phyloP scores from a whole-genome alignment of 805 yeast genomes.

The Clavispora vitiphila region DNA sequence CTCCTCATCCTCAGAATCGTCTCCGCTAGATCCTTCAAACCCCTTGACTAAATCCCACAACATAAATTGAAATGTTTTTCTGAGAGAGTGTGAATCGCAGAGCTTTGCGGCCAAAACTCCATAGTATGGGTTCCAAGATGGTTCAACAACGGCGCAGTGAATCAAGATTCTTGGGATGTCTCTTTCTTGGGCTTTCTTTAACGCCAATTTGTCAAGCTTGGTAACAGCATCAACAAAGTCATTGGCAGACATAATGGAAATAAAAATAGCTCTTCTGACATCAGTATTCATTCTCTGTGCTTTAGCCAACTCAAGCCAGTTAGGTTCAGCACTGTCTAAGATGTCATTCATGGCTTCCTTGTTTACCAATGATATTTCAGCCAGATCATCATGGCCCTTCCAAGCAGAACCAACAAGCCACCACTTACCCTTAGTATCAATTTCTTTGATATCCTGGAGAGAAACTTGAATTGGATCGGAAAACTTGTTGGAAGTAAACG shows the following conservation, averaged over 20 bases:
- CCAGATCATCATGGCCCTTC: constrained; percentile 55
- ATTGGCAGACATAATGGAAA: constrained; percentile 91
- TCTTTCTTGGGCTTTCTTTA: constrained; percentile 74
- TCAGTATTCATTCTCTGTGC: constrained; percentile 94
- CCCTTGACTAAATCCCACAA: constrained; percentile 83
- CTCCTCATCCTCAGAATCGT: constrained; percentile 37
- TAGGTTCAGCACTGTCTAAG: constrained; percentile 68
- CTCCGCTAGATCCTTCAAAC: constrained; percentile 43
- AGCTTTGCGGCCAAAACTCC: constrained; percentile 72
- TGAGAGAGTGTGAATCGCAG: constrained; percentile 67
- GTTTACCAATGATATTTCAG: constrained; percentile 26
- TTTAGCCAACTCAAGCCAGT: constrained; percentile 84
- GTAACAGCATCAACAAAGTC: constrained; percentile 86
- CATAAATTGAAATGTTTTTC: constrained; percentile 82
- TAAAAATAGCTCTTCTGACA: constrained; percentile 86
- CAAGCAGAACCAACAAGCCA: constrained; percentile 99
- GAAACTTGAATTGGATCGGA: constrained; percentile 81
- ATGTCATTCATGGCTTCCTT: constrained; percentile 50
- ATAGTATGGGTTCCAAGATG: constrained; percentile 85
- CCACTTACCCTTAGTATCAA: constrained; percentile 90
- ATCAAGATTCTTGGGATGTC: constrained; percentile 83
- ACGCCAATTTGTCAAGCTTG: constrained; percentile 70
- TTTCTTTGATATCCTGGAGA: constrained; percentile 71
- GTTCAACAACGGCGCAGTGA: constrained; percentile 83
- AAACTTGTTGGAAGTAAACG: constrained; percentile 40